Percentiles rank a stretch among this genome's conserved stretches.
Evolutionary conservation across 495 filamentous ascomycete genomes (phyloP).

Genomic region (Aspergillus haitiensis): DNA sequence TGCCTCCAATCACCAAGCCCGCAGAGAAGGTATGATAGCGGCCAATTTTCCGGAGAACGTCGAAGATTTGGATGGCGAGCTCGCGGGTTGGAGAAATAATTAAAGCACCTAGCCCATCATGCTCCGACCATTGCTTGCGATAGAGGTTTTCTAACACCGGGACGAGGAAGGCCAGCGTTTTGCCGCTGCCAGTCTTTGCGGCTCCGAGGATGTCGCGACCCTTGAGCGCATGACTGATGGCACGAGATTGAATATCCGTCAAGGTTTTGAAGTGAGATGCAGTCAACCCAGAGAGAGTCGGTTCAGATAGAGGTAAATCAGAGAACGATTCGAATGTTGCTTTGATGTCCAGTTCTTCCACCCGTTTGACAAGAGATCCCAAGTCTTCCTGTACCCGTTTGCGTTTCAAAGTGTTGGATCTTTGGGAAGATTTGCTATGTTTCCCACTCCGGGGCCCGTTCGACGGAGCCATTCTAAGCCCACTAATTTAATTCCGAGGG

Average conservation of each 20-base stretch:
- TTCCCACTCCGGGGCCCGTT: slow-evolving; percentile 26
- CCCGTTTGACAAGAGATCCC: slow-evolving; percentile 44
- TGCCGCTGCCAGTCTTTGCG: slow-evolving; percentile 94
- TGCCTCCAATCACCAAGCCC: slow-evolving; percentile 93
- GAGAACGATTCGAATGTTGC: slow-evolving; percentile 56
- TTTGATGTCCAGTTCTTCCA: slow-evolving; percentile 55
- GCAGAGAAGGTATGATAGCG: slow-evolving; percentile 89
- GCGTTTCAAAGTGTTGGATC: slow-evolving; percentile 56
- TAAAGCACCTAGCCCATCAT: slow-evolving; percentile 88
- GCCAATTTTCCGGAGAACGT: slow-evolving; percentile 87
- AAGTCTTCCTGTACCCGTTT: slow-evolving; percentile 56
- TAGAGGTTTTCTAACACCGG: slow-evolving; percentile 96
- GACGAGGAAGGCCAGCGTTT: slow-evolving; percentile 90
- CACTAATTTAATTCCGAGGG: too few relatives aligned
- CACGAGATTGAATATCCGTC: slow-evolving; percentile 88
- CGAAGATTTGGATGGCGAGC: slow-evolving; percentile 95
- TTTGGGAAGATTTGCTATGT: slow-evolving; percentile 29
- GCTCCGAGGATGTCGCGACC: slow-evolving; percentile 90
- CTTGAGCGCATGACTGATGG: slow-evolving; percentile 82
- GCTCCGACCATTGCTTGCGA: slow-evolving; percentile 81
- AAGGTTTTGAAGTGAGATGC: slow-evolving; percentile 86
- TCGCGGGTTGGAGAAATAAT: slow-evolving; percentile 95
- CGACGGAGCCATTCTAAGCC: slow-evolving; percentile 34
- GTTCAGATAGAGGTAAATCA: slow-evolving; percentile 81
- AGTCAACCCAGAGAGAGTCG: slow-evolving; percentile 77